phyloP scores from a whole-genome alignment of 352 stramenopile genomes.

The Phytophthora macrochlamydospora region DNA sequence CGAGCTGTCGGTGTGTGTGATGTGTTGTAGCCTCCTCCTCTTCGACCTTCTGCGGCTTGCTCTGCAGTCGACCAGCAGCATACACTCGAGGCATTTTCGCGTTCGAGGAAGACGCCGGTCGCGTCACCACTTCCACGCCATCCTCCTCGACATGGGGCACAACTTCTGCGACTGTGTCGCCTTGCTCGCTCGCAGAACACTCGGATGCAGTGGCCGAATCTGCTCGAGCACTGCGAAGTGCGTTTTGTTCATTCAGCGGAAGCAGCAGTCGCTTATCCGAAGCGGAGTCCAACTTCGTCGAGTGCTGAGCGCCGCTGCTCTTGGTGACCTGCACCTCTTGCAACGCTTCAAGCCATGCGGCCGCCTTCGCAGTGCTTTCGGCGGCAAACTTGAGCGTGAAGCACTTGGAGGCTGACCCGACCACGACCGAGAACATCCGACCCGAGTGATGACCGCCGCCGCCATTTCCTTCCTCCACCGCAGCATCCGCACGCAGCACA shows the following conservation, averaged over 20 bases:
- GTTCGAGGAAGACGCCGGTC: conserved; percentile 30
- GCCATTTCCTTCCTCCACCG: conserved; percentile 29
- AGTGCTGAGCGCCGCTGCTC: conserved; percentile 2
- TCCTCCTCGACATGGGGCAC: conserved; percentile 10
- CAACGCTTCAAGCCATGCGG: conserved; percentile 60
- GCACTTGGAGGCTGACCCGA: conserved; percentile 49
- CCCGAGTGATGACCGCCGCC: conserved; percentile 34
- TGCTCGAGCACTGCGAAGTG: conserved; percentile 11
- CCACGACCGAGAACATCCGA: conserved; percentile 53
- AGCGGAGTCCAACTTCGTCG: conserved; percentile 15
- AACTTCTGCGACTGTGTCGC: conserved; percentile 4
- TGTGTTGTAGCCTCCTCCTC: conserved; percentile 39
- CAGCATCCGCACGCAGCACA: conserved; percentile 55
- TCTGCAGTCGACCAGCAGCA: conserved; percentile 27
- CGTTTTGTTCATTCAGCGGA: conserved; percentile 36
- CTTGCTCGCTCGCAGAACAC: conserved; percentile 14
- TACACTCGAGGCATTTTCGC: conserved; percentile 38
- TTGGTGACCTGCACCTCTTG: conserved; percentile 63
- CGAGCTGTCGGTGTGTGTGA: conserved; percentile 24
- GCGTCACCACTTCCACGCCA: conserved; percentile 5
- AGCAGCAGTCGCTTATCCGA: conserved; percentile 35
- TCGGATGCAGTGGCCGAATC: conserved; percentile 7
- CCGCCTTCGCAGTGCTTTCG: conserved; percentile 44
- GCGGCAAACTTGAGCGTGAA: conserved; percentile 48
- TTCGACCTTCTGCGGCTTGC: conserved; percentile 18